Percentiles rank a stretch among this genome's conserved stretches.
These are phyloP conservation scores for Ustilago cynodontis DNA, from an alignment of 1,284 basidiomycete species.

Conservation along the genomic window DNA sequence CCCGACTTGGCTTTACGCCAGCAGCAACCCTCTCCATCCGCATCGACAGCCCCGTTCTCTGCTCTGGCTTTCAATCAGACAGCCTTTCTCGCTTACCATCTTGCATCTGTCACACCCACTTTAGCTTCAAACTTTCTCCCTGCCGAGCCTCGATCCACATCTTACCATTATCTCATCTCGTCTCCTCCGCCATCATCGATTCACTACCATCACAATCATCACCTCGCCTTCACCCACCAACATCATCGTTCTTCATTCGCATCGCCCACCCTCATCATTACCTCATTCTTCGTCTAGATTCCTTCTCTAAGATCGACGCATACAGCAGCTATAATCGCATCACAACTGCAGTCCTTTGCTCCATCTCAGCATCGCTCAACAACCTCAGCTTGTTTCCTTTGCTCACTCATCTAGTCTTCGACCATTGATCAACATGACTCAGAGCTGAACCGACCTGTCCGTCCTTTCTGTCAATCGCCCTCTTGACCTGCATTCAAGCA, in stretches of 20 bases:
- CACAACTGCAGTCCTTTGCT: not conserved
- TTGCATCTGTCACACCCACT: not conserved
- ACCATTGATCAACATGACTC: slow-evolving; percentile 2
- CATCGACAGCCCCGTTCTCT: not conserved
- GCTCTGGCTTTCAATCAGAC: not conserved
- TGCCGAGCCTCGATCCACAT: not conserved
- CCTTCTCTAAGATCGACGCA: not conserved
- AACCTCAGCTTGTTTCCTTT: not conserved
- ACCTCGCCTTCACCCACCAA: not conserved
- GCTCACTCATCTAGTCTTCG: not conserved
- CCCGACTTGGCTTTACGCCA: too few relatives aligned
- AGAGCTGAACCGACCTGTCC: not conserved
- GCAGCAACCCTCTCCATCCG: not conserved
- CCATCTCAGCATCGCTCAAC: not conserved
- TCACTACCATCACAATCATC: not conserved
- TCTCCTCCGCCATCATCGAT: slow-evolving; percentile 1
- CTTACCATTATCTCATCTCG: not conserved
- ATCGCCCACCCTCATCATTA: too few relatives aligned
- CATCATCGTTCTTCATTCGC: too few relatives aligned
- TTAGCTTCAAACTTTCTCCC: slow-evolving; percentile 1
- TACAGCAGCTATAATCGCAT: not conserved
- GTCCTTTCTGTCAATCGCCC: not conserved
- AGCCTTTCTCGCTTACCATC: not conserved
- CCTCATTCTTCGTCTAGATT: not conserved
- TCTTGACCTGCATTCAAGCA: not conserved